Base-by-base conservation (phyloP, 208 protist genomes). In the Angomonas desouzai region DNA sequence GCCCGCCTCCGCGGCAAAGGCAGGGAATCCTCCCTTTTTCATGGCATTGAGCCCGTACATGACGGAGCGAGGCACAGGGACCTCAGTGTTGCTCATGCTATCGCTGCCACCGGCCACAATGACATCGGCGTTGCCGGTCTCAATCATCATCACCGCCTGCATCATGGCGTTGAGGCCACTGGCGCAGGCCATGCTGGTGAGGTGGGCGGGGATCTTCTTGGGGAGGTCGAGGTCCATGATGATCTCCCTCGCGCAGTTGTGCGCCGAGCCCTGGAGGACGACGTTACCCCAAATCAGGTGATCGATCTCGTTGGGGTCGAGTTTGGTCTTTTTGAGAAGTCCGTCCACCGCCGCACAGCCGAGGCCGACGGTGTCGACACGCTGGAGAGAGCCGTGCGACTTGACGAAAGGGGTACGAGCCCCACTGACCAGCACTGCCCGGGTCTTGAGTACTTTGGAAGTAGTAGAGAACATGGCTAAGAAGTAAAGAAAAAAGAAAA, bases 261-360 rank as follows among this genome's bases (percentile, higher is more conserved):
- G 86, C 0, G 81, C 75, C 53, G 64, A 69, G 22, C 77, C 77
- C 40, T 93, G 83, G 13, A 93, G 51, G 27, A 94, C 91, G n/a
- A 96, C 91, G 51, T 93, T 94, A 11, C 88, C 91, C 91, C 87
- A 94, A 25, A 93, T 79, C 28, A 96, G 79, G 62, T 93, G 82
- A 47, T 96, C 71, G 55, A 96, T 68, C 29, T 90, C 68, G 3
- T 72, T 64, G 0, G 90, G 87, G 60, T 91, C 76, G 9, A 96
- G 57, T 27, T 86, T 82, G 9, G 76, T 79, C 28, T 87, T 85
- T 20, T 79, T 70, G 28, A 96, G 55, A 0, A 96, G 68, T 0
- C 85, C 87, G n/a, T 66, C 66, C n/a, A 96, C 90, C 22, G 75
- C 66, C 34, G 77, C 57, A 25, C 74, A 72, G 22, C 79, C 83